Evolutionary conservation across 192 early-diverging fungal genomes (phyloP), one percentile per base, ranked within the genome.

Genomic region (Linnemannia hyalina): DNA sequence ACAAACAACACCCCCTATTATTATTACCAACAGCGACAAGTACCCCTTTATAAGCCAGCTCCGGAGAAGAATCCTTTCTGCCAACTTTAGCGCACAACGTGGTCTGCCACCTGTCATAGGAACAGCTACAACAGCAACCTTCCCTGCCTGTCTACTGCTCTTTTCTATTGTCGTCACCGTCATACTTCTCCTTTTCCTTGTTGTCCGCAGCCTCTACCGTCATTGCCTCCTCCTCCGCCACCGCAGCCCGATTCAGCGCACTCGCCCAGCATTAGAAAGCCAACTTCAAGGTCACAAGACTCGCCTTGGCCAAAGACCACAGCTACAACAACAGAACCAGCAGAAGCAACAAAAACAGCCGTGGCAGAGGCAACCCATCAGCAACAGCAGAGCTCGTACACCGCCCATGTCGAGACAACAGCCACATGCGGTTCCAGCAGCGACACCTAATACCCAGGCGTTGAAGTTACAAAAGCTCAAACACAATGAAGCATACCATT

Each of bases 401-500:
- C 41, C 69, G 26, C 35, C 23, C 2, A 80, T 73, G 71, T 80
- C 78, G 26, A 80, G 57, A 23, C 78, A 80, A n/a, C 49, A 60
- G 60, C 13, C 60, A 65, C 60, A 65, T 55, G 71, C 15, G 44
- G 22, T 52, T 9, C 46, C 69, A 57, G 3, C n/a, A 73, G 36
- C 26, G 29, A 15, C 60, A 65, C 60, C 16, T 32, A 65, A 35
- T 65, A 65, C 68, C 2, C 63, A 74, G 41, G 68, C 84, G 13
- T 49, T 81, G 26, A 72, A 73, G 46, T 72, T 70, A 6, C 84
- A 86, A 73, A 77, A 74, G 40, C 40, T 73, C n/a, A 81, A 78
- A 22, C 73, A 80, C 52, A 78, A 81, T 60, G 79, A 86, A 41
- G 84, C 84, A 13, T 86, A 80, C 23, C 63, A 75, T 18, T 41